These are phyloP conservation scores for Paecilomyces niveus DNA, from an alignment of 2,329 filamentous ascomycete genomes.

Conservation along the genomic window DNA sequence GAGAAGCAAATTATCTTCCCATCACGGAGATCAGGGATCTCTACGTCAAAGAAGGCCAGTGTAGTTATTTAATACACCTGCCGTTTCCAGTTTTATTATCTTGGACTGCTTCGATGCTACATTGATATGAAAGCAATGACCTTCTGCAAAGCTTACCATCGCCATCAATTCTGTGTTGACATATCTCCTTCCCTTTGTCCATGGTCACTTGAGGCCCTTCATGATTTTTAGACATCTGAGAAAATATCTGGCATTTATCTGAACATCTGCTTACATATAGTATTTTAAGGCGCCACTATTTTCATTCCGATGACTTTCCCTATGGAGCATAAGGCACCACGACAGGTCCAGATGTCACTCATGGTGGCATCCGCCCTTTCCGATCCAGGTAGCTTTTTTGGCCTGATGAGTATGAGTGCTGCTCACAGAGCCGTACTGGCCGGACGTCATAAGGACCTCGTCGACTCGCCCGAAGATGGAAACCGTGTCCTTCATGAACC, in stretches of 20 bases:
- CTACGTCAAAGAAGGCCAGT: not conserved
- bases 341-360: conserved; percentile 19
- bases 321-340: conserved; percentile 18
- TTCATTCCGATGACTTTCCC: conserved; percentile 35
- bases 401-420: conserved; percentile 32
- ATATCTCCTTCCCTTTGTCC: not conserved
- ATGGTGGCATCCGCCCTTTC: conserved; percentile 26
- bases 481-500: conserved; percentile 19
- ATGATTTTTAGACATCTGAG: not conserved
- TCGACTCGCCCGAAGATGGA: conserved; percentile 9
- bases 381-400: conserved; percentile 31
- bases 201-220: not conserved
- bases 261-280: conserved; percentile 12
- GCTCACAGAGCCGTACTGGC: conserved; percentile 30
- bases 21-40: not conserved
- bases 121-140: not conserved
- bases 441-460: conserved; percentile 16
- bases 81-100: not conserved
- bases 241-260: not conserved
- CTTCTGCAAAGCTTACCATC: not conserved
- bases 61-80: too few relatives aligned
- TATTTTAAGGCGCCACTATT: conserved; percentile 18
- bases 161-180: not conserved
- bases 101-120: not conserved
- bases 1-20: not conserved